Base-by-base conservation (phyloP, 768 basidiomycete genomes). In the Porphyrellus cyaneotinctus region DNA sequence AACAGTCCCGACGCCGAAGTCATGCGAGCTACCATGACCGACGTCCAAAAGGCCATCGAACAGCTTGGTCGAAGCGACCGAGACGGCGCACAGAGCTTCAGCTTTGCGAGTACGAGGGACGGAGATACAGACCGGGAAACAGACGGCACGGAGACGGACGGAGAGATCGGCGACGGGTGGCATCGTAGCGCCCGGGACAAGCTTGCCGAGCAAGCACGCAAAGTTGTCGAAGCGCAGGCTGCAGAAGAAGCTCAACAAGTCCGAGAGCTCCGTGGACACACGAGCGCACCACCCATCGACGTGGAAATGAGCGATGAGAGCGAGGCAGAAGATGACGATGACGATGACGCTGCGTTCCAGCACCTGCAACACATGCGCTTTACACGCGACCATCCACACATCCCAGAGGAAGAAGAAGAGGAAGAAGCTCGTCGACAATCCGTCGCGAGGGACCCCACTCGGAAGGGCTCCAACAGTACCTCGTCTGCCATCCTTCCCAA, bases 31-130 rank as follows among this genome's bases (percentile, higher is more conserved):
- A 95, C 92, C 2, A 78, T 95, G 78, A 91, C 87, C 3, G 91
- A 95, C 52, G 89, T 95, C 7, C 89, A 95, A 68, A 74, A 89
- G 58, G 92, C 91, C 18, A 93, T 95, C 60, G 89, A 94, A 54
- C 89, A 93, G 61, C 83, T 93, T 23, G 88, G 85, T 9, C 74
- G 76, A 41, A 73, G 72, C 28, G 79, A 79, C 60, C 72, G 73
- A 15, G 82, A 86, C 51, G 83, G 80, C 8, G 72, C 76, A 1
- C 78, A 83, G 26, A 87, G 88, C 61, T 89, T 89, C 68, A 88
- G 87, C 60, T 93, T 91, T 63, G 77, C 82, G 3, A 88, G 87
- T 61, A 81, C 81, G 4, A 75, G 75, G 15, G 84, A 79, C 48
- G 79, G 78, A 13, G 76, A 73, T 46, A 74, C 75, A 2, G 76